Base-by-base conservation (phyloP, 2,329 filamentous ascomycete genomes). In the Colletotrichum echinochloae region DNA sequence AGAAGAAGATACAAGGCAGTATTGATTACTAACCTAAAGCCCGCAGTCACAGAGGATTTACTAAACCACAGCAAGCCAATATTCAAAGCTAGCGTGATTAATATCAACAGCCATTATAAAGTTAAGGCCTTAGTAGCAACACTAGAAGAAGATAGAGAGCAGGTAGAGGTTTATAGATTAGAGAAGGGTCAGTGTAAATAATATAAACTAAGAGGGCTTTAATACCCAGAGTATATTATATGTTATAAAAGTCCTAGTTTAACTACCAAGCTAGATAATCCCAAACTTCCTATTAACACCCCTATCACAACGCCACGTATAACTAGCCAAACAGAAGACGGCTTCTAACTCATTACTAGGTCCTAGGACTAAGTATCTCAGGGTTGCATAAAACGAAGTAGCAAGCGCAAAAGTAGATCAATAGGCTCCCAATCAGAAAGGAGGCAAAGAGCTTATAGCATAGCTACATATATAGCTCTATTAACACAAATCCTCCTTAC, bases 11-110 rank as follows among this genome's bases (percentile, higher is more conserved):
- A 20, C 41, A 46, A 1, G 39, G 23, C 56, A 67, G 44, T 51
- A 33, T 41, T 66, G 23, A 44, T 51, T 14, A 60, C 72, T 6
- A 44, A 71, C 65, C 51, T 69, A 51, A 23, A 74, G 70, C 26
- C 61, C 72, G 64, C 62, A 55, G 28, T 44, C 37, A 5, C 67
- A 30, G 14, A 75, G 39, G 39, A 75, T 59, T 28, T 63, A 14
- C 48, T 69, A 28, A 26, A 74, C 72, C 8, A 66, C 67, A 23
- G 46, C 46, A 12, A 74, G 65, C 14, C 73, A 72, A 35, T 68
- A 70, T 26, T 66, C 33, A 44, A 54, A 75, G n/a, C 72, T 73
- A n/a, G 16, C 52, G 30, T 70, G 65, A 26, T 74, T 74, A 26
- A 67, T 51, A 33, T 59, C 30, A 26, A 59, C 54, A 23, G n/a